Evolutionary conservation across 768 basidiomycete genomes (phyloP).

Genomic region (Calocera viscosa): DNA sequence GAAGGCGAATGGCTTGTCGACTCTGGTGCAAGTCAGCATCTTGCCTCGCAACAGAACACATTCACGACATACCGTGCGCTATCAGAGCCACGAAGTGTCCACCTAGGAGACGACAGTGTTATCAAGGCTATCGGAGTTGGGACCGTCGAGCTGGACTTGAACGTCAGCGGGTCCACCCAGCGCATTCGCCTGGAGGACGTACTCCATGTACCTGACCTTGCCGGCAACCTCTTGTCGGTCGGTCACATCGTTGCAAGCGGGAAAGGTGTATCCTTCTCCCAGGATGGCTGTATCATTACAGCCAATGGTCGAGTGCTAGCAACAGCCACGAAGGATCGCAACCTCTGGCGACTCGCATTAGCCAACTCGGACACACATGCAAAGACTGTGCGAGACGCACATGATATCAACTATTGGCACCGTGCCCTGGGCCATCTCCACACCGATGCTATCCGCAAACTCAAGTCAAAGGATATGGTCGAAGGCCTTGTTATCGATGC

Average conservation of each 20-base stretch:
- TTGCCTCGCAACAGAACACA: not conserved
- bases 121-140: not conserved
- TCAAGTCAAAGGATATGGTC: not conserved
- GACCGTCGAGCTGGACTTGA: not conserved
- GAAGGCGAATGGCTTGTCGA: not conserved
- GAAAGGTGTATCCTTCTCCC: not conserved
- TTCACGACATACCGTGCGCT: not conserved
- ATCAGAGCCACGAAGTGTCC: not conserved
- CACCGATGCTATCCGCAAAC: not conserved
- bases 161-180: not conserved
- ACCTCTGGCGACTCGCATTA: not conserved
- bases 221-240: not conserved
- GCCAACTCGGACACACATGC: not conserved
- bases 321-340: not conserved
- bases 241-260: not conserved
- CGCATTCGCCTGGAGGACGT: not conserved
- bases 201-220: not conserved
- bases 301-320: not conserved
- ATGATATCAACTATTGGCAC: not conserved
- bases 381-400: not conserved
- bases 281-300: not conserved
- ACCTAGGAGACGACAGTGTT: not conserved
- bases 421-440: not conserved
- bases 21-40: not conserved
- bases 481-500: not conserved